Conservation (phyloP, 257 asterid genomes). For the Solanum etuberosum region DNA sequence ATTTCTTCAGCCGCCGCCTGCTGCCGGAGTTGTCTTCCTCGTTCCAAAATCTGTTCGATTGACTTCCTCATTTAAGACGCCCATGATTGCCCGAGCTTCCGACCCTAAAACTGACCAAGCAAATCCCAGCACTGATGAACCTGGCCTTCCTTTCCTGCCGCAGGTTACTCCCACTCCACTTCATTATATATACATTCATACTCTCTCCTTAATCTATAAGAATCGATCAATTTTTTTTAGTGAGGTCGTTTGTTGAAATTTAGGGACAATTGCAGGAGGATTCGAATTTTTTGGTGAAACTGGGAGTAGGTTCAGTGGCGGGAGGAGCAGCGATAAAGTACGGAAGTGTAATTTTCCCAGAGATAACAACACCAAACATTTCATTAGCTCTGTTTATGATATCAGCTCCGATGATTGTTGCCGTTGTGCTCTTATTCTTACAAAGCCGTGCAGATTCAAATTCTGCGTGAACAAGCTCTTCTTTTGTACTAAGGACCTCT, state of each 20-base stretch:
- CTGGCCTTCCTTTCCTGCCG: constrained; percentile 3
- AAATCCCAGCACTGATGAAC: neutral
- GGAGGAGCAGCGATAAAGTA: constrained; percentile 67
- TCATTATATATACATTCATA: neutral
- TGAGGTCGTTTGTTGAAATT: neutral
- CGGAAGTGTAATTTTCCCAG: constrained; percentile 47
- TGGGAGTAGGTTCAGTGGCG: constrained; percentile 48
- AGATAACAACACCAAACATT: constrained; percentile 39
- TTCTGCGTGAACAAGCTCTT: neutral
- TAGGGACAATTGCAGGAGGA: constrained; percentile 29
- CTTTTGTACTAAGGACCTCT: neutral
- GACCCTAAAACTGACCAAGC: constrained; percentile 7
- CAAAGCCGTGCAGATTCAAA: constrained; percentile 27
- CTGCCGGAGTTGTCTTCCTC: neutral
- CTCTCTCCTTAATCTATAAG: neutral
- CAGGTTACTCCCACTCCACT: constrained; percentile 10
- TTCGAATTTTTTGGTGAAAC: constrained; percentile 30
- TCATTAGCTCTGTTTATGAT: constrained; percentile 33
- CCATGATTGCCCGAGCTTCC: constrained; percentile 7
- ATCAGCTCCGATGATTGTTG: constrained; percentile 34
- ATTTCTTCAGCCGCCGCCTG: neutral
- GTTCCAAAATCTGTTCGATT: neutral
- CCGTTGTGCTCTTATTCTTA: constrained; percentile 27
- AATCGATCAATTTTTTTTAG: neutral
- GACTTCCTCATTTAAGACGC: neutral